These are phyloP conservation scores for Hyphopichia burtonii DNA, from an alignment of 1,139 yeast genomes.

Conservation along the genomic window DNA sequence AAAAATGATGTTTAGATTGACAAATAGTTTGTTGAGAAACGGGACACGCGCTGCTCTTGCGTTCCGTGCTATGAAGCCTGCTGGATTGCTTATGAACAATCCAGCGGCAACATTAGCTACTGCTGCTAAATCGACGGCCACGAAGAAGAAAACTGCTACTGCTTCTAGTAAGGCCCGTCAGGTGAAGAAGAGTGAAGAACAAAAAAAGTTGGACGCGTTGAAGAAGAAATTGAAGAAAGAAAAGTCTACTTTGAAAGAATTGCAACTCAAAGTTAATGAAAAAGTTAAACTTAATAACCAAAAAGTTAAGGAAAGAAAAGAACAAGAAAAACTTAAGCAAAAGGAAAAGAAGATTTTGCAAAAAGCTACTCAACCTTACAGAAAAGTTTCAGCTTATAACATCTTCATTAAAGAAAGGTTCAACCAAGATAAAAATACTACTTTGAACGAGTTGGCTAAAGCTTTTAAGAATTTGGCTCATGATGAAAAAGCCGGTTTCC, in stretches of 20 bases:
- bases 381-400: slow-evolving; percentile 28
- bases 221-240: slow-evolving; percentile 22
- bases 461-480: slow-evolving; percentile 24
- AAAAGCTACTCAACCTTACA: slow-evolving; percentile 28
- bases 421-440: not conserved
- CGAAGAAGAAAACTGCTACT: not conserved
- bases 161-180: slow-evolving; percentile 1
- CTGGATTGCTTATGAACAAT: no score
- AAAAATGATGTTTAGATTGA: no score
- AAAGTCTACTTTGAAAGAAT: slow-evolving; percentile 17
- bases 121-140: not conserved
- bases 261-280: slow-evolving; percentile 19
- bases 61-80: no score
- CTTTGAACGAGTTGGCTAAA: slow-evolving; percentile 16
- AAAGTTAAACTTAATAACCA: slow-evolving; percentile 11
- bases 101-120: not conserved
- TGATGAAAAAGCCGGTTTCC: slow-evolving; percentile 25
- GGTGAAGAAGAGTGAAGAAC: slow-evolving; percentile 5
- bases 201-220: slow-evolving; percentile 12
- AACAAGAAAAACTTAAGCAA: slow-evolving; percentile 7
- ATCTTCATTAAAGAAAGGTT: slow-evolving; percentile 24
- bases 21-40: no score
- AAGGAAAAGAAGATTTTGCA: slow-evolving; percentile 15
- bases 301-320: slow-evolving; percentile 9
- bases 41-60: no score